Evolutionary conservation across 179 eudicot species (phyloP).

Genomic region (Gypsophila paniculata): DNA sequence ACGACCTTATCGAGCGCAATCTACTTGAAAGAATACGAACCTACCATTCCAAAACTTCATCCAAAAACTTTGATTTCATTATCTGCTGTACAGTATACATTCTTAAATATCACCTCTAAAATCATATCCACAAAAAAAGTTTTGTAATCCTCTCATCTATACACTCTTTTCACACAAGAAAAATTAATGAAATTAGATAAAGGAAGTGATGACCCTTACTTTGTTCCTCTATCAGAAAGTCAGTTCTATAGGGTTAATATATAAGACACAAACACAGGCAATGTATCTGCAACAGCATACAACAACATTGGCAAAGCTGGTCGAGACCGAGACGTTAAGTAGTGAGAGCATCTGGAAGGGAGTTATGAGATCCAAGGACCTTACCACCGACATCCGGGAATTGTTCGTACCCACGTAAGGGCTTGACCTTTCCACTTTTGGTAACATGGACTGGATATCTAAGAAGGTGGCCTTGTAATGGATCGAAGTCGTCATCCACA

Average conservation of each 20-base stretch:
- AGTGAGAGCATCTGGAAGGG: conserved; percentile 66
- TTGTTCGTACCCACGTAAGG: conserved; percentile 42
- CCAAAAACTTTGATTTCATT: conserved; percentile 10
- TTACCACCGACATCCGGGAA: conserved; percentile 74
- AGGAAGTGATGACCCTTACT: neutral
- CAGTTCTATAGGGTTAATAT: conserved; percentile 19
- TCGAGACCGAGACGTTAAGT: conserved; percentile 28
- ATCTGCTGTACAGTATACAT: conserved; percentile 25
- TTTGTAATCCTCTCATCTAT: conserved; percentile 20
- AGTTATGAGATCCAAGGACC: conserved; percentile 50
- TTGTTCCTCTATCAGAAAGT: conserved; percentile 17
- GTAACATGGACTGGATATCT: conserved; percentile 46
- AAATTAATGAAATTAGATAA: conserved; percentile 3
- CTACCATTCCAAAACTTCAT: neutral
- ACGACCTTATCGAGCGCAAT: no score
- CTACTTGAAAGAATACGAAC: neutral
- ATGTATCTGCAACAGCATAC: neutral
- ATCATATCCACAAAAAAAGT: neutral
- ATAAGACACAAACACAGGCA: neutral
- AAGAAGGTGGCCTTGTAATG: conserved; percentile 56
- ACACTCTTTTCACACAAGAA: conserved; percentile 19
- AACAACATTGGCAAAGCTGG: neutral
- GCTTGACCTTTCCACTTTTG: conserved; percentile 40
- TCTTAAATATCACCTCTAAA: conserved; percentile 1
- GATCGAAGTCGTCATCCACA: conserved; percentile 33